Base-by-base conservation (phyloP, 2,329 filamentous ascomycete genomes). In the Fusarium fracticaudum region DNA sequence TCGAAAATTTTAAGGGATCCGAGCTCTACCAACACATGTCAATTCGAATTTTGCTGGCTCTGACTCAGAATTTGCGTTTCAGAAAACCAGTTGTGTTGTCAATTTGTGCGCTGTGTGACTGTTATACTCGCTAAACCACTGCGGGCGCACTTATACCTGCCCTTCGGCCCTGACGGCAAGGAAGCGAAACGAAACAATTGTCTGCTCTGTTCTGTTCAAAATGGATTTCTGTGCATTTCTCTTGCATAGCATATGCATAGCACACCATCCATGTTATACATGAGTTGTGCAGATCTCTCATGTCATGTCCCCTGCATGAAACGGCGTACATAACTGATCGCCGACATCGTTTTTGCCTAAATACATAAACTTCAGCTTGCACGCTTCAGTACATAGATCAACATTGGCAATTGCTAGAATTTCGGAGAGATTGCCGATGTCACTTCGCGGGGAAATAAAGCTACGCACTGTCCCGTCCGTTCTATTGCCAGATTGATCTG, bases 101-200 rank as follows among this genome's bases (percentile, higher is more conserved):
- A 51, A 50, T 60, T 59, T 59, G 65, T 68, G 65, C 53, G 65
- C 35, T 68, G 54, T 53, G 40, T 37, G 33, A 50, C 45, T 53
- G 65, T 68, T 68, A 26, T 64, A 68, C 65, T 68, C 65, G 65
- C 65, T 66, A 68, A 68, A 68, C 33, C 12, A 45, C 24, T 60
- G 57, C 65, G 64, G 64, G 41, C 59, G 60, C 60, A 38, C 31
- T 31, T 45, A 62, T 62, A 62, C 24, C 31, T 41, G 47, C 5
- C 17, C 22, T 33, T 54, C 31, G 47, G 26, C 47, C 44, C 57
- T 58, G 38, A 33, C 29, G 54, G 29, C 38, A 58, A 45, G 54
- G 38, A 45, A 58, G 24, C 29, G 38, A 45, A 58, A 33, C 29
- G 22, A 35, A 35, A 35, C 7, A 35, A n/a, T 51, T 51, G 14